Conservation (phyloP, 176 grass and related monocot genomes). For the Elymus sibiricus region DNA sequence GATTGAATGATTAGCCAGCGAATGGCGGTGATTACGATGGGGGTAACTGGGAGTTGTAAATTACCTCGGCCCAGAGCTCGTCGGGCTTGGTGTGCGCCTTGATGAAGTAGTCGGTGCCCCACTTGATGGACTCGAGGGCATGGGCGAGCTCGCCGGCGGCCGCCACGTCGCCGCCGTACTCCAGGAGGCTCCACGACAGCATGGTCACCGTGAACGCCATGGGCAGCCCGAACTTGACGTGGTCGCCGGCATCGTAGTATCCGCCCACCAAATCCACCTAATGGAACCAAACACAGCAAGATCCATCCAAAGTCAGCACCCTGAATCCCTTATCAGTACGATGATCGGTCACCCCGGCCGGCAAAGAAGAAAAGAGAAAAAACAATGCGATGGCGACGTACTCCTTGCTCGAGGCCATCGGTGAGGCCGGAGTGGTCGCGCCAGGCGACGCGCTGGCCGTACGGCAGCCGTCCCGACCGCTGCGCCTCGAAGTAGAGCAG, state of each 20-base stretch:
- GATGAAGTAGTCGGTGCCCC: slow-evolving; percentile 93
- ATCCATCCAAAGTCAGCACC: slow-evolving; percentile 14
- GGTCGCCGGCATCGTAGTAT: slow-evolving; percentile 93
- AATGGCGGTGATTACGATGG: background rate
- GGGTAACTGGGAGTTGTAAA: background rate
- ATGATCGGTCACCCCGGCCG: background rate
- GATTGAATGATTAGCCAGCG: background rate
- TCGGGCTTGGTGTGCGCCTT: slow-evolving; percentile 67
- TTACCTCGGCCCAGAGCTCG: slow-evolving; percentile 84
- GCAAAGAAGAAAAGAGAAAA: background rate
- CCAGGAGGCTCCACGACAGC: slow-evolving; percentile 66
- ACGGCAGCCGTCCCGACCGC: slow-evolving; percentile 76
- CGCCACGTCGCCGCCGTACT: slow-evolving; percentile 66
- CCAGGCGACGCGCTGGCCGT: slow-evolving; percentile 80
- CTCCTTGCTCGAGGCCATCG: slow-evolving; percentile 92
- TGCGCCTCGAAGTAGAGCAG: slow-evolving; percentile 97
- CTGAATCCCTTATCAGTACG: background rate
- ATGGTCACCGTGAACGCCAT: slow-evolving; percentile 94
- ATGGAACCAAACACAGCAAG: background rate
- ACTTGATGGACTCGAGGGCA: slow-evolving; percentile 70
- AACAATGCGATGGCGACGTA: background rate
- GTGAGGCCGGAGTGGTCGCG: slow-evolving; percentile 91
- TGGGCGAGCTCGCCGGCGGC: slow-evolving; percentile 58
- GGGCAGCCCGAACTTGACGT: slow-evolving; percentile 87
- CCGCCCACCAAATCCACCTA: slow-evolving; percentile 88